Percentiles rank a stretch among this genome's conserved stretches.
These are phyloP conservation scores for Entrophospora sp. DNA, from an alignment of 192 early-diverging fungal species.

Conservation along the genomic window DNA sequence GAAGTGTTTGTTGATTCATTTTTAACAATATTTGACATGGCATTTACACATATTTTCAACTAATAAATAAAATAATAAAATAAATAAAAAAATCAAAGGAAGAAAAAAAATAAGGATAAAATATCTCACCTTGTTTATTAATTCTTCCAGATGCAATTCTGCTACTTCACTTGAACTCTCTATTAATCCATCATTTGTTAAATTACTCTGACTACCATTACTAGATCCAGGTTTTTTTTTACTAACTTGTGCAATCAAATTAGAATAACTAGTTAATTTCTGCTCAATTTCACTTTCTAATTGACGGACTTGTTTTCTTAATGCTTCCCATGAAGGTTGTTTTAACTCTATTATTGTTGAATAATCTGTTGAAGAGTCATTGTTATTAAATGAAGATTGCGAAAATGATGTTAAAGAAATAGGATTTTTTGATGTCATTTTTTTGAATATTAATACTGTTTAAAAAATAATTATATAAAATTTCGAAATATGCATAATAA, in stretches of 20 bases:
- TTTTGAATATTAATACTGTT: too few species aligned
- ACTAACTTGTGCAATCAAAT: conserved; percentile 26
- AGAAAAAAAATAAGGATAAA: neutral
- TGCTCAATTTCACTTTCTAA: conserved; percentile 66
- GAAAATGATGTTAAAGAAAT: too few species aligned
- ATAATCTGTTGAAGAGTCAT: neutral
- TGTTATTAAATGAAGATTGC: too few species aligned
- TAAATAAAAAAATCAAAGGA: neutral
- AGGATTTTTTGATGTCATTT: too few species aligned
- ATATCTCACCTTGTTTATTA: conserved; percentile 48
- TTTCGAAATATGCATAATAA: too few species aligned
- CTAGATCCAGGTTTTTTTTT: conserved; percentile 18
- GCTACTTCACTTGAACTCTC: conserved; percentile 25
- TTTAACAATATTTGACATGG: conserved; percentile 58
- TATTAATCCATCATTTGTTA: neutral
- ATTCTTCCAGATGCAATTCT: conserved; percentile 52
- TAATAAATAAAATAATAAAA: conserved; percentile 18
- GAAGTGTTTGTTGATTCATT: conserved; percentile 31
- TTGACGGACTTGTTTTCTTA: conserved; percentile 61
- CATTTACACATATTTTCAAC: conserved; percentile 49
- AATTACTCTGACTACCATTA: conserved; percentile 1
- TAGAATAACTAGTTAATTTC: conserved; percentile 50
- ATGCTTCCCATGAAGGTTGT: conserved; percentile 50
- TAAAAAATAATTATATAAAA: too few species aligned
- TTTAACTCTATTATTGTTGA: neutral